Evolutionary conservation across 805 yeast species (phyloP).

Genomic region (Kuraishia floccosa): DNA sequence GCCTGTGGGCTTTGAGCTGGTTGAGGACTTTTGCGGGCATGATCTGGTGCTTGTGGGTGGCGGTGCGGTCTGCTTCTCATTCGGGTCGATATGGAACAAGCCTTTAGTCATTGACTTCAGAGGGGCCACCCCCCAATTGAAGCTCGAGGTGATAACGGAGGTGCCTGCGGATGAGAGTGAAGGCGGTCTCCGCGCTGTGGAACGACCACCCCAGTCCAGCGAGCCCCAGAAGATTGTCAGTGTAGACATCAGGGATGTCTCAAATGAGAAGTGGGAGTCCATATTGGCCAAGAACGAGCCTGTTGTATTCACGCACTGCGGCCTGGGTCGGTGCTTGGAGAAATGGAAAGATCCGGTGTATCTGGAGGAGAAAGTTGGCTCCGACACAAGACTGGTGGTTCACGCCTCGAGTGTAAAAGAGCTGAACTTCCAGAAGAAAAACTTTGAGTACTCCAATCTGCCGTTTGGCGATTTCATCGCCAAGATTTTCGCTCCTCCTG

Average conservation of each 20-base stretch:
- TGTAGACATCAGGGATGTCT: not conserved
- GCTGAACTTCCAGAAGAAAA: conserved; percentile 18
- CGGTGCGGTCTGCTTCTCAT: conserved; percentile 77
- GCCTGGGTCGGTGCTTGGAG: conserved; percentile 14
- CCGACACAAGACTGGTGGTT: conserved; percentile 12
- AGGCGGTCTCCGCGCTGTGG: too few relatives aligned
- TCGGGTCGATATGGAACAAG: conserved; percentile 49
- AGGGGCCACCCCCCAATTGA: too few relatives aligned
- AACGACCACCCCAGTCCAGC: too few relatives aligned
- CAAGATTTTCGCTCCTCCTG: conserved; percentile 6
- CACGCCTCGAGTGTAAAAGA: conserved; percentile 10
- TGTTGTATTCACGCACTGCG: conserved; percentile 9
- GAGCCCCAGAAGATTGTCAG: not conserved
- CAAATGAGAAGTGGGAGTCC: conserved; percentile 3
- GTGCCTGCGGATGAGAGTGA: not conserved
- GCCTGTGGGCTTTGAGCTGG: conserved; percentile 39
- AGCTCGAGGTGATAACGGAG: not conserved
- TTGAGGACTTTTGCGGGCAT: conserved; percentile 8
- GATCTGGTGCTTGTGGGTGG: conserved; percentile 35
- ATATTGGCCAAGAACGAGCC: conserved; percentile 9
- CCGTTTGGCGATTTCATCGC: conserved; percentile 15
- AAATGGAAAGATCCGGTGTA: conserved; percentile 18
- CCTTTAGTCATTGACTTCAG: not conserved
- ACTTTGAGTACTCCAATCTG: conserved; percentile 16
- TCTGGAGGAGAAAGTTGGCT: conserved; percentile 13